phyloP scores from a whole-genome alignment of 2,329 filamentous ascomycete species.

The Phaeosphaeriaceae sp. region DNA sequence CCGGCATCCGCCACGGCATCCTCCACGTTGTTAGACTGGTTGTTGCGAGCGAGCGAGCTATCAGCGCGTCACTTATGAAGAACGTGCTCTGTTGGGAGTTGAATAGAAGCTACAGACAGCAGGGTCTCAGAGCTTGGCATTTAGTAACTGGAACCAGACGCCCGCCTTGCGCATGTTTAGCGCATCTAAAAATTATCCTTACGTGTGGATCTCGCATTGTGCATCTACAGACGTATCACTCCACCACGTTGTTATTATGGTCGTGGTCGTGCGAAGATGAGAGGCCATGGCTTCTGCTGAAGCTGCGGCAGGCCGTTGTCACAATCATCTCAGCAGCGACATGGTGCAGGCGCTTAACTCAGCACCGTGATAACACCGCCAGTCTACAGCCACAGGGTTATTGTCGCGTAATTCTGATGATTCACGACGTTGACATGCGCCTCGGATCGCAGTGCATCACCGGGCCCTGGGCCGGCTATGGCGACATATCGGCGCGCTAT shows the following conservation, averaged over 20 bases:
- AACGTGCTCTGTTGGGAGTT: slow-evolving; percentile 10
- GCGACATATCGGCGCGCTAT: slow-evolving; percentile 32
- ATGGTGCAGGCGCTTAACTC: slow-evolving; percentile 4
- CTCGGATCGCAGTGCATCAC: slow-evolving; percentile 32
- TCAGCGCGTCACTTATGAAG: slow-evolving; percentile 2
- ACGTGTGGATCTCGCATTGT: slow-evolving; percentile 1
- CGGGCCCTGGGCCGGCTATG: slow-evolving; percentile 33
- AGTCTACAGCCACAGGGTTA: slow-evolving; percentile 23
- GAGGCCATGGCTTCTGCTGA: background rate
- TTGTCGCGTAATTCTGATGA: slow-evolving; percentile 29
- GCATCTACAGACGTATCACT: slow-evolving; percentile 3
- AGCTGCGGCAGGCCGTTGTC: background rate
- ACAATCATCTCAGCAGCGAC: background rate
- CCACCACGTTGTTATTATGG: background rate
- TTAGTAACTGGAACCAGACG: slow-evolving; percentile 30
- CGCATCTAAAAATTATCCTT: slow-evolving; percentile 5
- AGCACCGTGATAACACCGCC: slow-evolving; percentile 19
- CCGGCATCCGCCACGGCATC: slow-evolving; percentile 13
- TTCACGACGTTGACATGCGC: slow-evolving; percentile 27
- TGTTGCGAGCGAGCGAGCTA: background rate
- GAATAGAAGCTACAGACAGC: slow-evolving; percentile 9
- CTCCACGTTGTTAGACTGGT: slow-evolving; percentile 3
- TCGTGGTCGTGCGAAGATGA: background rate
- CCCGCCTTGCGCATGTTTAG: slow-evolving; percentile 17
- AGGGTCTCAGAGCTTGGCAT: slow-evolving; percentile 25